Conservation (phyloP, 129 eudicot genomes). For the Centella asiatica region DNA sequence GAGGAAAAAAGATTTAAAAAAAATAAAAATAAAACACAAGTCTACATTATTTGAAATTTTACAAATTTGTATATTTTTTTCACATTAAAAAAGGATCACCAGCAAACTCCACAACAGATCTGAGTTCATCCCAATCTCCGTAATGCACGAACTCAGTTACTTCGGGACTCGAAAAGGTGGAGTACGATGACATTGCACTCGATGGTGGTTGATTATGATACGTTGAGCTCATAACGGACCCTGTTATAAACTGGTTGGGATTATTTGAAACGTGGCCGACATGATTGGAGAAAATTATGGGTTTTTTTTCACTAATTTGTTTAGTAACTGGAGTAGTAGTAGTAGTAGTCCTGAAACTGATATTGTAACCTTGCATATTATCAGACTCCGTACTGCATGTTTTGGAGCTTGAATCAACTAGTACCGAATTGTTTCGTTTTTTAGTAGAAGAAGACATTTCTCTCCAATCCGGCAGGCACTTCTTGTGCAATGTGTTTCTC, state of each 20-base stretch:
- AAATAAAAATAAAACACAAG: neutral
- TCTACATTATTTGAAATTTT: neutral
- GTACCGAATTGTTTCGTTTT: conserved; percentile 12
- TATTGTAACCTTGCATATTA: conserved; percentile 32
- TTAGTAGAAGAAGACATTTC: conserved; percentile 15
- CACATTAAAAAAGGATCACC: conserved; percentile 15
- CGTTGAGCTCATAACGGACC: conserved; percentile 11
- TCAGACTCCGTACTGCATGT: conserved; percentile 58
- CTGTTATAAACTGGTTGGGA: conserved; percentile 21
- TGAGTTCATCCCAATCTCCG: conserved; percentile 66
- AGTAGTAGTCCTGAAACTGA: conserved; percentile 33
- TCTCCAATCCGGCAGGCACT: conserved; percentile 54
- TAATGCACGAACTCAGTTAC: conserved; percentile 41
- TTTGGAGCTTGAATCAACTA: conserved; percentile 26
- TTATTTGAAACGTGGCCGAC: neutral
- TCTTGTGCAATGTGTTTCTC: conserved; percentile 37
- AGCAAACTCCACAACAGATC: conserved; percentile 50
- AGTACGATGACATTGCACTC: conserved; percentile 17
- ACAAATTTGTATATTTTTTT: neutral
- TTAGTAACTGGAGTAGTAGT: no score
- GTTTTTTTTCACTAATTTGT: neutral
- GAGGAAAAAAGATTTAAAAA: neutral
- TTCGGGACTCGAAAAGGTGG: conserved; percentile 31
- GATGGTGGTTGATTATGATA: conserved; percentile 24
- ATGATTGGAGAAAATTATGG: neutral